phyloP scores from a whole-genome alignment of 2,329 filamentous ascomycete genomes.

The Hypoxylon rubiginosum region DNA sequence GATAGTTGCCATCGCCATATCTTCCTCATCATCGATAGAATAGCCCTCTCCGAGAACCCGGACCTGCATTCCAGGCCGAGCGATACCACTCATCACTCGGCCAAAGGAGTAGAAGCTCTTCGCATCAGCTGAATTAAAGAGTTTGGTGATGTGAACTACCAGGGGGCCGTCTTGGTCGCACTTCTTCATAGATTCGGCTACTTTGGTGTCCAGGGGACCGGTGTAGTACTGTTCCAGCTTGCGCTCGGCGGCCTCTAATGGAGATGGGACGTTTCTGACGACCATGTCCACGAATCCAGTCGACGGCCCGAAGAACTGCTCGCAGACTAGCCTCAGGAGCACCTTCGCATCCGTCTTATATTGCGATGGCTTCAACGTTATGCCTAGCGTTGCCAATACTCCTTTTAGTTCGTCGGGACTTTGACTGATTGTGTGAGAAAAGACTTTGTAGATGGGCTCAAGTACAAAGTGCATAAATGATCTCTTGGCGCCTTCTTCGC shows the following conservation, averaged over 20 bases:
- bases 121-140: slow-evolving; percentile 92
- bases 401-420: slow-evolving; percentile 85
- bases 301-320: slow-evolving; percentile 93
- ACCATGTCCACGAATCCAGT: slow-evolving; percentile 97
- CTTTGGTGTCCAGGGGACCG: slow-evolving; percentile 84
- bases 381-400: slow-evolving; percentile 83
- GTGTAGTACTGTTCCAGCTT: slow-evolving; percentile 92
- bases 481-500: slow-evolving; percentile 83
- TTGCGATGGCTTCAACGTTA: slow-evolving; percentile 90
- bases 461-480: slow-evolving; percentile 95
- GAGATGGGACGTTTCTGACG: slow-evolving; percentile 88
- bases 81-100: slow-evolving; percentile 92
- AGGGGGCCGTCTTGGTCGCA: slow-evolving; percentile 93
- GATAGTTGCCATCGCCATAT: slow-evolving; percentile 91
- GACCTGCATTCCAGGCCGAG: slow-evolving; percentile 83
- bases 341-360: slow-evolving; percentile 91
- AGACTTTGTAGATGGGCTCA: slow-evolving; percentile 98
- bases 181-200: slow-evolving; percentile 81
- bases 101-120: slow-evolving; percentile 91
- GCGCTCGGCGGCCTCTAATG: slow-evolving; percentile 79
- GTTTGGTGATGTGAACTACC: slow-evolving; percentile 91
- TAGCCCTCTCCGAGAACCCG: slow-evolving; percentile 95
- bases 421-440: slow-evolving; percentile 93
- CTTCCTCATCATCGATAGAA: slow-evolving; percentile 96
- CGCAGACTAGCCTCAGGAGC: slow-evolving; percentile 88